Conservation (phyloP, 139 green algal genomes). For the Picocystis salinarum region DNA sequence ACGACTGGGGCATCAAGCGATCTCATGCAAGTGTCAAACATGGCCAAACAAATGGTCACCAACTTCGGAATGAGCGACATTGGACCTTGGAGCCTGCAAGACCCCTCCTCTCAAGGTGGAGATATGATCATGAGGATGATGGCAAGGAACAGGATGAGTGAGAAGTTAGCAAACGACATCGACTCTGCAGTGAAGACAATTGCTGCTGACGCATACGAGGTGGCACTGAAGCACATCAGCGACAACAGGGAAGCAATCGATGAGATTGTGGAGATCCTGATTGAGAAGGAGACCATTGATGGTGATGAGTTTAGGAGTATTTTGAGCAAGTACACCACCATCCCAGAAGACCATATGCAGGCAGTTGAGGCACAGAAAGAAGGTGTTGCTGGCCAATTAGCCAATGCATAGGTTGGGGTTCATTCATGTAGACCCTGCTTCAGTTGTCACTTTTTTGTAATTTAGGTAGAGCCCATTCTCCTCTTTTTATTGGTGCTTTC, state of each 20-base stretch:
- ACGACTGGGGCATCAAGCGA: conserved; percentile 69
- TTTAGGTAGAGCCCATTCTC: too few species aligned
- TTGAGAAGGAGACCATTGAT: conserved; percentile 91
- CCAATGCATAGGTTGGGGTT: too few species aligned
- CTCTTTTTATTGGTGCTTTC: too few species aligned
- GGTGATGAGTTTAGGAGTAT: conserved; percentile 79
- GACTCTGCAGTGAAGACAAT: conserved; percentile 74
- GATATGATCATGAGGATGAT: conserved; percentile 99
- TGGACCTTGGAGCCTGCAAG: conserved; percentile 81
- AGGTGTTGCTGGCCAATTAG: too few species aligned
- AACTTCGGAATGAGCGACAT: conserved; percentile 98
- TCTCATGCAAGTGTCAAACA: conserved; percentile 45
- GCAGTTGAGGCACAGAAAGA: too few species aligned
- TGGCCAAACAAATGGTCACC: conserved; percentile 92
- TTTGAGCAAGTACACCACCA: conserved; percentile 55
- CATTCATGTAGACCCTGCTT: too few species aligned
- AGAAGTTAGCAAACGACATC: conserved; percentile 85
- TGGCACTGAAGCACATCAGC: conserved; percentile 56
- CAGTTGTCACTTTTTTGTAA: too few species aligned
- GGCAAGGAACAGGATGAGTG: conserved; percentile 82
- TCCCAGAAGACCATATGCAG: conserved; percentile 68
- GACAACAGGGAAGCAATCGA: conserved; percentile 89
- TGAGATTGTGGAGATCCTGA: conserved; percentile 68
- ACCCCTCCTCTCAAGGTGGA: conserved; percentile 51
- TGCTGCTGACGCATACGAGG: conserved; percentile 40